Evolutionary conservation across 306 rosid genomes (phyloP).

Genomic region (Cucumis cinereus): DNA sequence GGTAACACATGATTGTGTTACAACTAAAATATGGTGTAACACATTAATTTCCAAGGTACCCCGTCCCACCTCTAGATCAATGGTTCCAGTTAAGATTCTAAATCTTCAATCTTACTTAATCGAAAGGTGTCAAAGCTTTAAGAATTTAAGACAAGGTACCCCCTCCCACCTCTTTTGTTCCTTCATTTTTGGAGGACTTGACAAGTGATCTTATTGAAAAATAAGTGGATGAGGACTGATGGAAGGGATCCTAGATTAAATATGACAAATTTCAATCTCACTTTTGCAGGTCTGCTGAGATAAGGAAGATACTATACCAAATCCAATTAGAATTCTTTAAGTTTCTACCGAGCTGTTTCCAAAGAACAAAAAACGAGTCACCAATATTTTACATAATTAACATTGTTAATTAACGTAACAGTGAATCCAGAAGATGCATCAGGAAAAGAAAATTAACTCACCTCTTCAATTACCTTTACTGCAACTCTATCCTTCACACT

Average conservation of each 20-base stretch:
- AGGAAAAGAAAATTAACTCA: not conserved
- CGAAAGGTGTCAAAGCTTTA: not conserved
- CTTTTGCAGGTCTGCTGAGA: not conserved
- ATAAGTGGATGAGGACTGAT: not conserved
- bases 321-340: not conserved
- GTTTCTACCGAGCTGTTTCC: not conserved
- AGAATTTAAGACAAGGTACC: not conserved
- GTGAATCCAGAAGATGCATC: not conserved
- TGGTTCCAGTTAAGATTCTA: not conserved
- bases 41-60: too few relatives aligned
- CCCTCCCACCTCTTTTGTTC: not conserved
- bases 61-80: not conserved
- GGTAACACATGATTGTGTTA: too few relatives aligned
- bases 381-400: not conserved
- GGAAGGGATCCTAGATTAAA: not conserved
- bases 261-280: not conserved
- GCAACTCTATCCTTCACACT: conserved; percentile 96
- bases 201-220: not conserved
- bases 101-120: not conserved
- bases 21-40: too few relatives aligned
- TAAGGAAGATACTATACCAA: not conserved
- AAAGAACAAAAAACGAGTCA: not conserved
- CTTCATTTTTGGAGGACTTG: not conserved
- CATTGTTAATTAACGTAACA: not conserved
- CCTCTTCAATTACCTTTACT: conserved; percentile 74